phyloP scores from a whole-genome alignment of 257 asterid species.

The Ballota nigra region DNA sequence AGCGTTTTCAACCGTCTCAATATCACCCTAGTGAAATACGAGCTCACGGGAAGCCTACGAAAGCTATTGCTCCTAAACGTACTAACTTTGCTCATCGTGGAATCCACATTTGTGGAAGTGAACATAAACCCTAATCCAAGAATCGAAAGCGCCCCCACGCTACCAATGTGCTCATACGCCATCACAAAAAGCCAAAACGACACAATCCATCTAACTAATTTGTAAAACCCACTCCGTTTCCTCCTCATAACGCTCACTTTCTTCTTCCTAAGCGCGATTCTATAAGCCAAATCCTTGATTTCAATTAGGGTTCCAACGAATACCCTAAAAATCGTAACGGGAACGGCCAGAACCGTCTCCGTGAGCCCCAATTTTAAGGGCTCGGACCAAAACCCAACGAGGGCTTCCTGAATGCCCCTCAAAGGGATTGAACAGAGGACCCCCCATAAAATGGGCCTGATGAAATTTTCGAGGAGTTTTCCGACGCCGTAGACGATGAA shows the following conservation, averaged over 20 bases:
- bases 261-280: conserved; percentile 50
- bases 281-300: conserved; percentile 44
- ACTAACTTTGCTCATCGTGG: conserved; percentile 69
- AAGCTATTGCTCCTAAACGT: conserved; percentile 77
- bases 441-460: conserved; percentile 91
- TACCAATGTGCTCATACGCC: conserved; percentile 74
- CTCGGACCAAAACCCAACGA: conserved; percentile 84
- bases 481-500: conserved; percentile 70
- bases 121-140: conserved; percentile 71
- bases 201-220: conserved; percentile 74
- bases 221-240: conserved; percentile 68
- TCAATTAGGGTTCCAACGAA: conserved; percentile 82
- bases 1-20: conserved; percentile 63
- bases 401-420: conserved; percentile 83
- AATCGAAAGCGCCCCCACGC: conserved; percentile 54
- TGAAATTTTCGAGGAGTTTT: conserved; percentile 74
- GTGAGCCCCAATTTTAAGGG: conserved; percentile 86
- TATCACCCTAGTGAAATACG: conserved; percentile 74
- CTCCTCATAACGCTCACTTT: conserved; percentile 34
- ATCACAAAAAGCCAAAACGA: conserved; percentile 84
- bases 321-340: conserved; percentile 72
- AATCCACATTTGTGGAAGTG: conserved; percentile 41
- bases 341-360: conserved; percentile 79
- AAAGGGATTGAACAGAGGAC: conserved; percentile 90
- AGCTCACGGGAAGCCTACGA: conserved; percentile 55